Evolutionary conservation across 805 yeast species (phyloP), one percentile per base, ranked within the genome.

Genomic region (Diddensiella transvaalensis): DNA sequence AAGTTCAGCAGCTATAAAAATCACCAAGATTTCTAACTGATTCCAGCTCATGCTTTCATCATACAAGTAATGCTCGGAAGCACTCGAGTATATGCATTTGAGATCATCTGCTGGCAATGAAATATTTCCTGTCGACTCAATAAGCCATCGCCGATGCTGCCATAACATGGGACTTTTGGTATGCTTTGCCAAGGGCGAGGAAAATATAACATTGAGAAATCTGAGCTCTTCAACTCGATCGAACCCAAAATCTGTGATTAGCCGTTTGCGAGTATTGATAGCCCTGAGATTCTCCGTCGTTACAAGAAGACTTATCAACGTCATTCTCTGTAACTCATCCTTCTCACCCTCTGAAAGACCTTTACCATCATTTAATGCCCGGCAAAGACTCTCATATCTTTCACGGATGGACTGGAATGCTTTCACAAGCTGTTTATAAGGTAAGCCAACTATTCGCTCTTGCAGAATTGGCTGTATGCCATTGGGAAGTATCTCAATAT

Each of bases 101-200:
- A 15, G 15, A 11, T 21, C 19, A n/a, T 38, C 21, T 4, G 42
- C 47, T 15, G 22, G 35, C 15, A 5, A 6, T 29, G 38, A 17
- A 4, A 19, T 15, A 8, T 26, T 8, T 26, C 32, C 13, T 26
- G 32, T 26, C 13, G 32, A 26, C 13, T 13, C 13, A n/a, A 60
- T 45, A 5, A 66, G 45, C 63, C 64, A 60, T 11, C 59, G 50
- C 19, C 73, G 61, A 46, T 70, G 70, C 40, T 60, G 54, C 75
- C 75, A 70, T 22, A 70, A 55, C 51, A 62, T 50, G 6, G 75
- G 69, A 47, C 68, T 61, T 47, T 71, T 70, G 22, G 67, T 60
- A 42, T 69, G 73, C 44, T 64, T 66, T 23, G 53, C 55, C 22
- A 66, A 52, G 17, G 65, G 67, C 4, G 73, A 69, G 10, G 52